Evolutionary conservation across 257 asterid genomes (phyloP).

Genomic region (Nicotiana otophora): DNA sequence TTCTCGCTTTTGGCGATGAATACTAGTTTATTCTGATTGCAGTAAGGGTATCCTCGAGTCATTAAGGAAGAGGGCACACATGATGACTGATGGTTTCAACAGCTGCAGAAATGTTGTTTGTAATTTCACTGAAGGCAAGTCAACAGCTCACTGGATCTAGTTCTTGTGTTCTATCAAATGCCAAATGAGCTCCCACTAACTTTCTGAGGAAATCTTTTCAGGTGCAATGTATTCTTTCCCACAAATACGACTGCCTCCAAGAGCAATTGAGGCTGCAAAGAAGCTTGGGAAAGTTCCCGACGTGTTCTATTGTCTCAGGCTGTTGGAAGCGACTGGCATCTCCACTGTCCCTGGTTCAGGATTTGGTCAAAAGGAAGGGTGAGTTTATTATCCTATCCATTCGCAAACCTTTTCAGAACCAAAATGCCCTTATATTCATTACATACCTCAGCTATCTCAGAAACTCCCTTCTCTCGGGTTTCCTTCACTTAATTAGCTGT

Average conservation of each 20-base stretch:
- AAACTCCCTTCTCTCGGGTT: background rate
- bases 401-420: background rate
- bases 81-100: slow-evolving; percentile 97
- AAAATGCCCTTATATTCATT: background rate
- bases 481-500: background rate
- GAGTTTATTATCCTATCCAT: slow-evolving; percentile 6
- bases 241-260: slow-evolving; percentile 91
- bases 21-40: slow-evolving; percentile 18
- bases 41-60: slow-evolving; percentile 93
- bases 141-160: background rate
- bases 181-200: background rate
- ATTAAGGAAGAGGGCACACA: slow-evolving; percentile 81
- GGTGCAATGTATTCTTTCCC: slow-evolving; percentile 99
- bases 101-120: slow-evolving; percentile 98
- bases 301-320: slow-evolving; percentile 91
- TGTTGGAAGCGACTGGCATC: slow-evolving; percentile 94
- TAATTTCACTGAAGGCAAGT: slow-evolving; percentile 91
- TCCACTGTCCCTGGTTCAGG: slow-evolving; percentile 99
- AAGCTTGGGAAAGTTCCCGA: slow-evolving; percentile 83
- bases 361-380: slow-evolving; percentile 99
- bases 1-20: background rate
- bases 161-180: background rate
- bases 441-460: background rate
- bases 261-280: slow-evolving; percentile 85
- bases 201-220: slow-evolving; percentile 23